Conservation (phyloP, 2,329 filamentous ascomycete species). For the Capronia americana region DNA sequence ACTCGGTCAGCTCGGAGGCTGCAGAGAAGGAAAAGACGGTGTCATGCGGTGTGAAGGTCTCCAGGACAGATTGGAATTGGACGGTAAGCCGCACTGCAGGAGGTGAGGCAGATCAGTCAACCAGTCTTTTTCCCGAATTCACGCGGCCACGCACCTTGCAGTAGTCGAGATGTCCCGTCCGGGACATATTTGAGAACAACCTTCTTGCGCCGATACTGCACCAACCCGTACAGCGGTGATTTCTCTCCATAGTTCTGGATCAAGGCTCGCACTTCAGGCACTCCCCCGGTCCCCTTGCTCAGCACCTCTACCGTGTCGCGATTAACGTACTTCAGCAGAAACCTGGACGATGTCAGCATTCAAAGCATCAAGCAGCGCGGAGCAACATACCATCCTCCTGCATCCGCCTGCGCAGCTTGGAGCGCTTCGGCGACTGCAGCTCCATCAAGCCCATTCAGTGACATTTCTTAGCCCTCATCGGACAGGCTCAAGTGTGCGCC, state of each 20-base stretch:
- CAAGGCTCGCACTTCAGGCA: slow-evolving; percentile 79
- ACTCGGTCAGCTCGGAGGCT: slow-evolving; percentile 82
- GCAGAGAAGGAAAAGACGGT: slow-evolving; percentile 77
- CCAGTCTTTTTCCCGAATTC: background rate
- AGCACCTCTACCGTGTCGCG: slow-evolving; percentile 87
- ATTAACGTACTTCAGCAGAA: slow-evolving; percentile 87
- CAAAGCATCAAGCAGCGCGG: slow-evolving; percentile 8
- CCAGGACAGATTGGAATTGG: slow-evolving; percentile 67
- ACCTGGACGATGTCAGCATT: slow-evolving; percentile 65
- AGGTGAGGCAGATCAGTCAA: slow-evolving; percentile 22
- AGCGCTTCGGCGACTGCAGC: slow-evolving; percentile 80
- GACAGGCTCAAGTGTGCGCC: slow-evolving; percentile 21
- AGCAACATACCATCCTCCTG: slow-evolving; percentile 85
- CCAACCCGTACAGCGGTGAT: slow-evolving; percentile 88
- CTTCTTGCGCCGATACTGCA: slow-evolving; percentile 87
- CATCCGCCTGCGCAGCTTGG: slow-evolving; percentile 77
- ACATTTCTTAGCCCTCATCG: slow-evolving; percentile 46
- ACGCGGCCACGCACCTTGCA: slow-evolving; percentile 74
- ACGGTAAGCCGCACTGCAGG: slow-evolving; percentile 78
- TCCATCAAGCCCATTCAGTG: slow-evolving; percentile 40
- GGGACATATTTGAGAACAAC: slow-evolving; percentile 92
- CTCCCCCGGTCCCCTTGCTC: slow-evolving; percentile 77
- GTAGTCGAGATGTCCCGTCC: slow-evolving; percentile 83
- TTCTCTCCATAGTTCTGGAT: slow-evolving; percentile 81
- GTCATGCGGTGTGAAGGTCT: slow-evolving; percentile 83